These are phyloP conservation scores for Calonectria pseudoreteaudii DNA, from an alignment of 2,329 filamentous ascomycete genomes.

Conservation along the genomic window DNA sequence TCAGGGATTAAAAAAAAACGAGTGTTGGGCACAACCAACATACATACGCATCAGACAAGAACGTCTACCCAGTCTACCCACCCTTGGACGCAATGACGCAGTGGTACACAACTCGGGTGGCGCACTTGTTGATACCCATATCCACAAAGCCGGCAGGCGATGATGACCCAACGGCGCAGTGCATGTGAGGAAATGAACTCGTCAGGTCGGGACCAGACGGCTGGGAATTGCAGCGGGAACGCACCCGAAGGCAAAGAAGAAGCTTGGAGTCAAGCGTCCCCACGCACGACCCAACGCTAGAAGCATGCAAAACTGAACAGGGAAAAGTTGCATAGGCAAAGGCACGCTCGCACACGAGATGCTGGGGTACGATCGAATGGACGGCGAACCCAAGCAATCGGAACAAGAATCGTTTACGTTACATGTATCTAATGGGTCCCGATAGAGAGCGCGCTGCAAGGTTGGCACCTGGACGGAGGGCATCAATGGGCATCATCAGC, in stretches of 20 bases:
- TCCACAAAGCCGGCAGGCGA: neutral
- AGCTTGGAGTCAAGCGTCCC: conserved; percentile 10
- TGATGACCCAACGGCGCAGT: neutral
- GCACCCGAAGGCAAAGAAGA: conserved; percentile 17
- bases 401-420: neutral
- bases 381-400: neutral
- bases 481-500: conserved; percentile 1
- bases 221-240: conserved; percentile 31
- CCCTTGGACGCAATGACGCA: conserved; percentile 1
- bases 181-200: conserved; percentile 15
- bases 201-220: conserved; percentile 22
- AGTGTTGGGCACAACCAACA: conserved; percentile 1
- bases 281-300: conserved; percentile 5
- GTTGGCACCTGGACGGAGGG: neutral
- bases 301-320: conserved; percentile 3
- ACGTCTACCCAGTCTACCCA: neutral
- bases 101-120: neutral
- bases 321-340: neutral
- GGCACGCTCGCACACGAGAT: neutral
- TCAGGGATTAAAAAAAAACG: neutral
- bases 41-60: neutral
- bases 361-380: neutral
- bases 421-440: neutral
- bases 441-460: neutral
- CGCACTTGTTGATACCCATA: neutral